These are phyloP conservation scores for Coffea eugenioides DNA, from an alignment of 257 asterid species.

Conservation along the genomic window DNA sequence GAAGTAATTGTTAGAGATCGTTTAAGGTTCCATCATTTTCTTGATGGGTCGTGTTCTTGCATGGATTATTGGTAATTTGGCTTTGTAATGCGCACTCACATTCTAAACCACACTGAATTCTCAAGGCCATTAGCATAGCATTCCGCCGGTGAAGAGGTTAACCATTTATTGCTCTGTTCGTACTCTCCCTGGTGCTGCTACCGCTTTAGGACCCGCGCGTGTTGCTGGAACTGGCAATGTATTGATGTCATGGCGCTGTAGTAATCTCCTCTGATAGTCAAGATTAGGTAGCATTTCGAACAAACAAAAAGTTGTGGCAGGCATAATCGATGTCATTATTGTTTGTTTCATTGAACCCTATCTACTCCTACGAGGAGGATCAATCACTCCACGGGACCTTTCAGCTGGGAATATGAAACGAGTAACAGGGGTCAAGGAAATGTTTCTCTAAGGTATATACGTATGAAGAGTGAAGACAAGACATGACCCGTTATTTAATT, in stretches of 20 bases:
- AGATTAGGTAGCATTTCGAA: neutral
- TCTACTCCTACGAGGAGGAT: neutral
- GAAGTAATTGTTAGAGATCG: conserved; percentile 79
- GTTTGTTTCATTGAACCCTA: neutral
- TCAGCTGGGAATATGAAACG: neutral
- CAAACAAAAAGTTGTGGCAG: neutral
- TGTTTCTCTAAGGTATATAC: neutral
- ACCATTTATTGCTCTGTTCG: too few relatives aligned
- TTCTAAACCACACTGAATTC: neutral
- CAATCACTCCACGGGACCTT: neutral
- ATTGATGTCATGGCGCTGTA: neutral
- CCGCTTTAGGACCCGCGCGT: neutral
- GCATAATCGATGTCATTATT: neutral
- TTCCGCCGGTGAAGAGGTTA: neutral
- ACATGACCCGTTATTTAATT: neutral
- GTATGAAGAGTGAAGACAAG: neutral
- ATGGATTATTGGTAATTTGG: conserved; percentile 57
- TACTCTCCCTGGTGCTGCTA: neutral
- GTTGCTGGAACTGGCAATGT: neutral
- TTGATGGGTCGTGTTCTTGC: conserved; percentile 68
- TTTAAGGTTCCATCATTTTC: conserved; percentile 64
- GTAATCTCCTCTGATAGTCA: neutral
- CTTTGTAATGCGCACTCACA: neutral
- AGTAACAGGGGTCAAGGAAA: neutral
- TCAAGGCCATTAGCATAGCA: neutral